Conservation (phyloP, 2,329 filamentous ascomycete species). For the Hymenoscyphus repandus region DNA sequence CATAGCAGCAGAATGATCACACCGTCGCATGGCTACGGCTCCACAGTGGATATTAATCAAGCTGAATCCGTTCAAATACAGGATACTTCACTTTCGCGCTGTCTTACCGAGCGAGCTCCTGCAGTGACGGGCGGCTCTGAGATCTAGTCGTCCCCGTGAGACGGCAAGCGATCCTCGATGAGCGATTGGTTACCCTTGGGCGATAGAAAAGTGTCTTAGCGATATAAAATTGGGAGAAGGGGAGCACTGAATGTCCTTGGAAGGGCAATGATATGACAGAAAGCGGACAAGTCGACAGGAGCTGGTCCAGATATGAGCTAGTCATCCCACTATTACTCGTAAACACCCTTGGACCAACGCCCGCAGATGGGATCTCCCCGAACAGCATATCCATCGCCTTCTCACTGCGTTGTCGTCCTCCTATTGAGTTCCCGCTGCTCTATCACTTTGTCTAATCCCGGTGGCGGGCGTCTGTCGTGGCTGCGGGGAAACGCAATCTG, state of each 20-base stretch:
- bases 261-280: no score
- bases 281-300: no score
- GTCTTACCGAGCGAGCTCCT: not conserved
- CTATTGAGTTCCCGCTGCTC: not conserved
- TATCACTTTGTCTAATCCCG: not conserved
- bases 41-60: slow-evolving; percentile 1
- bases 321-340: no score
- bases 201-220: no score
- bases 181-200: no score
- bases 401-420: not conserved
- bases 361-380: not conserved
- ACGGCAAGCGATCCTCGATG: no score
- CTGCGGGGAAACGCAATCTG: not conserved
- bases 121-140: slow-evolving; percentile 7
- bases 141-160: no score
- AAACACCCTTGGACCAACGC: no score
- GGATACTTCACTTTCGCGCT: not conserved
- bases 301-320: no score
- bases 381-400: not conserved
- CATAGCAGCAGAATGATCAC: not conserved
- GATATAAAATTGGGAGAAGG: no score
- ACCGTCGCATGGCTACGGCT: slow-evolving; percentile 1
- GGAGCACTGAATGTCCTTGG: no score
- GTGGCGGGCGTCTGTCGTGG: not conserved
- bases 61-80: not conserved